These are phyloP conservation scores for Ustilago loliicola DNA, from an alignment of 1,284 basidiomycete genomes.

Conservation along the genomic window DNA sequence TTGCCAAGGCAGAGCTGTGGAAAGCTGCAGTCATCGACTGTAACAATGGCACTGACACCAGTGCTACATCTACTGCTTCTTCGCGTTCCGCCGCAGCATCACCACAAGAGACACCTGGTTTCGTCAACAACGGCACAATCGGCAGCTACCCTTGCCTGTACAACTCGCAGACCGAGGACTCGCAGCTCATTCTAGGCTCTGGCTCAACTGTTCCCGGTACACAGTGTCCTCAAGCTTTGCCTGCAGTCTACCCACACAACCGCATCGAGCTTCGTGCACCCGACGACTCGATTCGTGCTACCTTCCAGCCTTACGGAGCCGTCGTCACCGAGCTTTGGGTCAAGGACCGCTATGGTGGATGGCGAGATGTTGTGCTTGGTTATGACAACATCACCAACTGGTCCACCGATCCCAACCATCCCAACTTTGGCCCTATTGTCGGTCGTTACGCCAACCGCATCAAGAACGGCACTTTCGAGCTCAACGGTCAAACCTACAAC, in stretches of 20 bases:
- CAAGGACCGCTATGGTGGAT: constrained; percentile 56
- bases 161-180: constrained; percentile 33
- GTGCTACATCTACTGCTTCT: constrained; percentile 14
- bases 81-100: constrained; percentile 13
- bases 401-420: constrained; percentile 60
- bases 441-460: constrained; percentile 66
- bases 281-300: constrained; percentile 62
- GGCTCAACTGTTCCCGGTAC: constrained; percentile 39
- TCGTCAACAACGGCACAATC: constrained; percentile 63
- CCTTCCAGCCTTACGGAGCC: constrained; percentile 61
- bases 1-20: constrained; percentile 9
- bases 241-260: constrained; percentile 61
- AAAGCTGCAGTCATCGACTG: constrained; percentile 10
- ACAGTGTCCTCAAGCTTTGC: constrained; percentile 38
- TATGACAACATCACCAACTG: constrained; percentile 69
- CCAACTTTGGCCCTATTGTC: constrained; percentile 65
- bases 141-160: constrained; percentile 54
- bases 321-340: constrained; percentile 64
- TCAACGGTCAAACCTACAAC: constrained; percentile 54
- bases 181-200: constrained; percentile 37
- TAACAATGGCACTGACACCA: constrained; percentile 10
- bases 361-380: constrained; percentile 58
- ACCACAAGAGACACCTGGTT: constrained; percentile 50
- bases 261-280: constrained; percentile 55
- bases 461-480: constrained; percentile 65